Conservation (phyloP, 108 stramenopile species). For the Stephanodiscus minutulus region DNA sequence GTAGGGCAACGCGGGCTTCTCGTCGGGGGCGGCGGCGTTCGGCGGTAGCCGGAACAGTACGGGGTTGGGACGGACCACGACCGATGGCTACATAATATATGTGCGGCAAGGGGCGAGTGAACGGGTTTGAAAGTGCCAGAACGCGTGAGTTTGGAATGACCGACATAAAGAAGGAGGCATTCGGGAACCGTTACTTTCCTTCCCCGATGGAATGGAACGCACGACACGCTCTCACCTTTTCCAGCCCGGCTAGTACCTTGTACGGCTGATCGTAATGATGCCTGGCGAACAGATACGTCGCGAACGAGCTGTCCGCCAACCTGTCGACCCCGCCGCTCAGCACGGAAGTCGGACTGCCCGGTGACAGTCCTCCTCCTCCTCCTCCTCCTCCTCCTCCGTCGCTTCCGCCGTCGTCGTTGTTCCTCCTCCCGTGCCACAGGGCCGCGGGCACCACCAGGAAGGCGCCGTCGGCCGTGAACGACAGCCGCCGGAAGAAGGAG, state of each 20-base stretch:
- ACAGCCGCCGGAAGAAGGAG: constrained; percentile 91
- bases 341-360: constrained; percentile 9
- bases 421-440: constrained; percentile 62
- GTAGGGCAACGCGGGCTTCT: constrained; percentile 54
- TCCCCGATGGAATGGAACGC: neutral
- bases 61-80: constrained; percentile 82
- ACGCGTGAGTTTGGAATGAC: constrained; percentile 3
- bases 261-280: constrained; percentile 84
- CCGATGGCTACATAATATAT: constrained; percentile 79
- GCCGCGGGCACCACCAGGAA: constrained; percentile 90
- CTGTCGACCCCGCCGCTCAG: constrained; percentile 19
- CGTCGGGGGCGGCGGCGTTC: constrained; percentile 44
- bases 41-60: constrained; percentile 73
- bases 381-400: too few species aligned
- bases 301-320: constrained; percentile 53
- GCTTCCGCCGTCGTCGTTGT: neutral
- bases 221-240: constrained; percentile 55
- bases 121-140: neutral
- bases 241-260: constrained; percentile 74
- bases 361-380: too few species aligned
- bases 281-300: constrained; percentile 76
- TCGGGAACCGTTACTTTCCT: neutral
- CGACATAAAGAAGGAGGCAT: neutral
- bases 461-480: constrained; percentile 90
- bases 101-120: neutral